These are phyloP conservation scores for Durotheca rogersii DNA, from an alignment of 495 filamentous ascomycete genomes.

Conservation along the genomic window DNA sequence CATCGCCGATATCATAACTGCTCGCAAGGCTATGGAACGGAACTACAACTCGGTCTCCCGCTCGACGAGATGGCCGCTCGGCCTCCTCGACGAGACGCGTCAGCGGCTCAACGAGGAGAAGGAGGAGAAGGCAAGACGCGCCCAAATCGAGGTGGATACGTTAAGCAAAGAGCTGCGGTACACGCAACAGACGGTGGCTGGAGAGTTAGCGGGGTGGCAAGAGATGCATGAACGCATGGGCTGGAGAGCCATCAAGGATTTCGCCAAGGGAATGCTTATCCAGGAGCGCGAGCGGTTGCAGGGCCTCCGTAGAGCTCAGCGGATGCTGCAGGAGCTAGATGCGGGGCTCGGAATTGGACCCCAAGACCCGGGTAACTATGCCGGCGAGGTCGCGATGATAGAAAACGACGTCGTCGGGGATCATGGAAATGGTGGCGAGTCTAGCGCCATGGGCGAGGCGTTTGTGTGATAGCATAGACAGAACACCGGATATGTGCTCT, in stretches of 20 bases:
- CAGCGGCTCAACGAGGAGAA: conserved; percentile 77
- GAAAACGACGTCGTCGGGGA: conserved; percentile 18
- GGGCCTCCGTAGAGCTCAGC: conserved; percentile 73
- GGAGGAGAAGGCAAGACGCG: conserved; percentile 67
- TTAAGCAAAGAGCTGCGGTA: conserved; percentile 80
- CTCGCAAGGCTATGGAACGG: conserved; percentile 70
- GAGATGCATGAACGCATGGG: conserved; percentile 80
- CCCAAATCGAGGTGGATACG: conserved; percentile 62
- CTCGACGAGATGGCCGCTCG: conserved; percentile 74
- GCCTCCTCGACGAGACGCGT: conserved; percentile 85
- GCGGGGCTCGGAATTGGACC: conserved; percentile 5
- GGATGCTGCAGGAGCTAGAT: conserved; percentile 47
- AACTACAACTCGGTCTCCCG: conserved; percentile 70
- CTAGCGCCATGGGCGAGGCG: conserved; percentile 25
- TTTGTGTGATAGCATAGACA: conserved; percentile 32
- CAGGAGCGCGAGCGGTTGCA: conserved; percentile 77
- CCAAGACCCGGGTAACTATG: conserved; percentile 10
- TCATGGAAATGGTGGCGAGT: conserved; percentile 21
- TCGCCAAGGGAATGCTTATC: conserved; percentile 76
- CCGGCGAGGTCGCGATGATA: conserved; percentile 8
- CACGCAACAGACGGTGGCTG: conserved; percentile 88
- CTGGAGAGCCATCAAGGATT: conserved; percentile 66
- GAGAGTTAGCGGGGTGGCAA: conserved; percentile 91
- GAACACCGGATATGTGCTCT: conserved; percentile 19
- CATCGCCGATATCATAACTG: conserved; percentile 65